Base-by-base conservation (phyloP, 2,329 filamentous ascomycete species). In the Penicillium hordei region DNA sequence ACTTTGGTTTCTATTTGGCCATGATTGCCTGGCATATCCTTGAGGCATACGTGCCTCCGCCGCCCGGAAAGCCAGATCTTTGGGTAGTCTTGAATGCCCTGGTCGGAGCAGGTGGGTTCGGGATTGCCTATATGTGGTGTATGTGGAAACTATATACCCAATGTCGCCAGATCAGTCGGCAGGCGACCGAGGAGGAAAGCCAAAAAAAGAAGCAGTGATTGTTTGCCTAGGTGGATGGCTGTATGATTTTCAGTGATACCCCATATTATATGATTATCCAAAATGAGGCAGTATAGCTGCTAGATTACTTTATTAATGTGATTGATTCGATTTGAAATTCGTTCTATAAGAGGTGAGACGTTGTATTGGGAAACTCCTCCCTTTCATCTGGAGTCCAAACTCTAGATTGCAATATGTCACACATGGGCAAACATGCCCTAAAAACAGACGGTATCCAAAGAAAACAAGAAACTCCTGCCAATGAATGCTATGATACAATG, bases 61-160 rank as follows among this genome's bases (percentile, higher is more conserved):
- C 93, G 5, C 66, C 78, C 0, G 81, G 83, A 57, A 97, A 96
- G 76, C 94, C 94, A 0, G 94, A 99, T 77, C 78, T 99, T 1
- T 99, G 93, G 93, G 88, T 95, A 3, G 93, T 99, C 3, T 83
- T 87, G 13, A 99, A 99, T 69, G 92, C 94, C 9, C 86, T 91
- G 19, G 76, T 97, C 23, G 94, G 94, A 8, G 90, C 90, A 23
- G 87, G 85, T 4, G 94, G 91, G 0, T 99, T 97, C 72, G 84
- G 84, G 0, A 77, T 96, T 34, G 95, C 92, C 74, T 97, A 97
- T 73, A 70, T 94, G 8, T 99, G 94, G 94, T 97, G 93, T 74
- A 75, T 94, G 60, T 89, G 86, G 83, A 88, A 85, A 63, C 64
- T 85, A 55, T 64, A 79, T 36, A 65, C 60, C 25, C 72, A 74